Conservation (phyloP, 2,329 filamentous ascomycete genomes). For the Magnaporthiopsis incrustans region DNA sequence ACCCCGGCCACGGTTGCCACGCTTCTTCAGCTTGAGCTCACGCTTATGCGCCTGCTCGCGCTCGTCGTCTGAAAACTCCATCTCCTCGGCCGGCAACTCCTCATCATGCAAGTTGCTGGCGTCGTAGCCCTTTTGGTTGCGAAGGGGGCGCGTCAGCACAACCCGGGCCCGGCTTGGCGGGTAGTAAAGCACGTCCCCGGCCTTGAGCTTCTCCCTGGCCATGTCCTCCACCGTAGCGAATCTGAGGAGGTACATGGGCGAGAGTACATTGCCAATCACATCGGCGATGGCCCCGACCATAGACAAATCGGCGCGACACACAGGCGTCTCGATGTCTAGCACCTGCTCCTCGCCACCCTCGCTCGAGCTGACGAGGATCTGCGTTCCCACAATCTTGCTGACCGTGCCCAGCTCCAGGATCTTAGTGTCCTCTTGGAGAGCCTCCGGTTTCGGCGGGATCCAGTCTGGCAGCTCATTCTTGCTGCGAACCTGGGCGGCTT, state of each 20-base stretch:
- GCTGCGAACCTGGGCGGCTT: conserved; percentile 55
- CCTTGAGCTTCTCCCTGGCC: conserved; percentile 54
- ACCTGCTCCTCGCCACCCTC: conserved; percentile 77
- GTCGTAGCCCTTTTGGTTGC: conserved; percentile 77
- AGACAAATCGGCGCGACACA: conserved; percentile 68
- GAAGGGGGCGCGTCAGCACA: conserved; percentile 79
- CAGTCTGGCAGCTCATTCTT: conserved; percentile 70
- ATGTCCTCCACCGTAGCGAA: conserved; percentile 59
- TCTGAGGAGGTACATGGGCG: conserved; percentile 76
- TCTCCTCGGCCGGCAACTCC: conserved; percentile 75
- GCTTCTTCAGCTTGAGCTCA: conserved; percentile 58
- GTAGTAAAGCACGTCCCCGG: conserved; percentile 70
- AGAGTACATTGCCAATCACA: conserved; percentile 75
- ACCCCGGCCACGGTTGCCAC: conserved; percentile 21
- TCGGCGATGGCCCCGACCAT: conserved; percentile 80
- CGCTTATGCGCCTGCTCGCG: conserved; percentile 78
- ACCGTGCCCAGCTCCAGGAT: conserved; percentile 69
- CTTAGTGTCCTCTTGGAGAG: conserved; percentile 67
- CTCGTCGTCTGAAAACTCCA: conserved; percentile 96
- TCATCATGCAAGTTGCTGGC: conserved; percentile 94
- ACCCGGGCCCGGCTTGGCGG: conserved; percentile 69
- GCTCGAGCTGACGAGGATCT: conserved; percentile 69
- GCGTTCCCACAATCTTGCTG: conserved; percentile 70
- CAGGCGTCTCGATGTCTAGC: conserved; percentile 72
- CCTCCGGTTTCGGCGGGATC: conserved; percentile 63